Conservation (phyloP, 2,329 filamentous ascomycete species). For the Talaromyces marneffei region DNA sequence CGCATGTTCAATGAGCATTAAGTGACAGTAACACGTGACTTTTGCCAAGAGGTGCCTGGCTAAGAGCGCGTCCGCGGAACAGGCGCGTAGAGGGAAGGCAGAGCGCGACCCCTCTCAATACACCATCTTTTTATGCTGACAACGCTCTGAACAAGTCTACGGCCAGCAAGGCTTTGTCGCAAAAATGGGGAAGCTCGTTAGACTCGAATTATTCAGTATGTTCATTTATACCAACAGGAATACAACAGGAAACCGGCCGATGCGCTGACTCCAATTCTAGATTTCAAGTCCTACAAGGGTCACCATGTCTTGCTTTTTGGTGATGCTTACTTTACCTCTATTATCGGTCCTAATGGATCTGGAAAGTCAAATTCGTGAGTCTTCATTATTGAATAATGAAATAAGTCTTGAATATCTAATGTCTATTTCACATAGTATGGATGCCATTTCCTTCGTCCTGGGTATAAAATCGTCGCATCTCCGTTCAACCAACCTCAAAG, state of each 20-base stretch:
- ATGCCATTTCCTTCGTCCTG: slow-evolving; percentile 97
- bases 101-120: slow-evolving; percentile 10
- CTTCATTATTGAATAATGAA: neutral
- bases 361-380: slow-evolving; percentile 94
- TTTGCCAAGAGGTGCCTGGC: slow-evolving; percentile 5
- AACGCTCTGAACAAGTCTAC: slow-evolving; percentile 1
- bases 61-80: slow-evolving; percentile 2
- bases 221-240: neutral
- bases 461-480: slow-evolving; percentile 98
- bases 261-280: slow-evolving; percentile 38
- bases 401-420: neutral
- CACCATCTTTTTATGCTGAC: neutral
- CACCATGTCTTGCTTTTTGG: slow-evolving; percentile 92
- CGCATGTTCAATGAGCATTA: neutral
- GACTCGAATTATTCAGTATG: slow-evolving; percentile 85
- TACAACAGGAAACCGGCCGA: neutral
- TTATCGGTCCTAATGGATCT: slow-evolving; percentile 98
- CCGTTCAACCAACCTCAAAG: slow-evolving; percentile 85
- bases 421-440: slow-evolving; percentile 63
- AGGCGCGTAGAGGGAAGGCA: slow-evolving; percentile 7
- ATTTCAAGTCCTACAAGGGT: slow-evolving; percentile 99
- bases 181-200: slow-evolving; percentile 92
- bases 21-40: neutral
- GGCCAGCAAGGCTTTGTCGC: slow-evolving; percentile 23
- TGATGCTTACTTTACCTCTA: slow-evolving; percentile 97